These are phyloP conservation scores for Iris pallida DNA, from an alignment of 116 monocot species.

Conservation along the genomic window DNA sequence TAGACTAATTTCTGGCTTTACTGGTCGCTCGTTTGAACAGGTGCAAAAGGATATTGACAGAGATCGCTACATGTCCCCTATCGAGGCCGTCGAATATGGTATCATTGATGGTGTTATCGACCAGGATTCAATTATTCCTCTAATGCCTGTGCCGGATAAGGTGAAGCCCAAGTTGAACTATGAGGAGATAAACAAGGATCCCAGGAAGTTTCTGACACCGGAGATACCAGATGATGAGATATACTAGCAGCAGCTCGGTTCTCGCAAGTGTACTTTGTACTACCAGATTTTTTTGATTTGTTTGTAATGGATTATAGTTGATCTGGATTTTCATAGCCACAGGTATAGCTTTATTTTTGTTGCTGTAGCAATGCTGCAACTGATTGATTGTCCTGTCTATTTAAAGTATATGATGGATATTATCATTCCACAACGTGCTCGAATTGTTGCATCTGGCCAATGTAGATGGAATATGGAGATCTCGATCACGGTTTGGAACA, in stretches of 20 bases:
- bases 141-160: constrained; percentile 60
- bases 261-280: neutral
- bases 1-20: constrained; percentile 59
- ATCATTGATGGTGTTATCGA: constrained; percentile 86
- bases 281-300: too few species aligned
- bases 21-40: constrained; percentile 68
- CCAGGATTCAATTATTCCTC: constrained; percentile 61
- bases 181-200: constrained; percentile 69
- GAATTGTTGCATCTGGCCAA: too few species aligned
- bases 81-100: constrained; percentile 94
- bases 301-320: too few species aligned
- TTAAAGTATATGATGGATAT: too few species aligned
- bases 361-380: too few species aligned
- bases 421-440: too few species aligned
- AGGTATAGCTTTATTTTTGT: too few species aligned
- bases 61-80: constrained; percentile 82
- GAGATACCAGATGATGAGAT: constrained; percentile 94
- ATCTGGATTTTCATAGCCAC: too few species aligned
- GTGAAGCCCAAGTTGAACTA: constrained; percentile 58
- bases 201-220: constrained; percentile 64
- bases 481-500: too few species aligned
- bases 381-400: too few species aligned
- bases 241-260: constrained; percentile 34
- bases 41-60: constrained; percentile 88
- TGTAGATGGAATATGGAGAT: too few species aligned